Conservation (phyloP, 768 basidiomycete species). For the Kwoniella newhampshirensis region DNA sequence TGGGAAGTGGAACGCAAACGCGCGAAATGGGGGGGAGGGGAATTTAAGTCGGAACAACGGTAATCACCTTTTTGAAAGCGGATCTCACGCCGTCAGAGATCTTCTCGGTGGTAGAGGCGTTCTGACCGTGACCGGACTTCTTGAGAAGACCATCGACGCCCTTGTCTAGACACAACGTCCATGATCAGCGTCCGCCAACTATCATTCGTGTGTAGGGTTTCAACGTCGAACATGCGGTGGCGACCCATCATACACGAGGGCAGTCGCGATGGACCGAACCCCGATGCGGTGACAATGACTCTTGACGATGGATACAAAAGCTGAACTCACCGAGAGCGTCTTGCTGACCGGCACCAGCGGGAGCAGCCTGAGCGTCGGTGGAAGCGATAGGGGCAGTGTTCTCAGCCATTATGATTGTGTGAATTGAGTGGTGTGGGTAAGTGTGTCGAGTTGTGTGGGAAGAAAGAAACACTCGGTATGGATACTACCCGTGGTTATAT, state of each 20-base stretch:
- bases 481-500: too few relatives aligned
- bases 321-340: conserved; percentile 23
- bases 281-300: not conserved
- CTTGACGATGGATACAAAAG: not conserved
- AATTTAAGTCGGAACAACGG: too few relatives aligned
- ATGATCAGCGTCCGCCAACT: too few relatives aligned
- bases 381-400: not conserved
- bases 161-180: conserved; percentile 17
- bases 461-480: too few relatives aligned
- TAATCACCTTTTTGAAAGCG: conserved; percentile 32
- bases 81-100: conserved; percentile 38
- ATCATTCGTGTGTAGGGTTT: too few relatives aligned
- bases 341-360: conserved; percentile 17
- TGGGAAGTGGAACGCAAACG: too few relatives aligned
- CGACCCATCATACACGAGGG: too few relatives aligned
- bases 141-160: conserved; percentile 24
- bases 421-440: too few relatives aligned
- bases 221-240: too few relatives aligned
- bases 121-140: conserved; percentile 25
- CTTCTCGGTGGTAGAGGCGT: conserved; percentile 32
- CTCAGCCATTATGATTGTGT: too few relatives aligned
- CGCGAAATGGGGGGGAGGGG: too few relatives aligned
- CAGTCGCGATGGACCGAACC: not conserved
- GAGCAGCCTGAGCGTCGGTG: not conserved
- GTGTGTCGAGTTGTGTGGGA: too few relatives aligned